Base-by-base conservation (phyloP, 225 moss, liverwort and hornwort species). In the Pleurozium schreberi region DNA sequence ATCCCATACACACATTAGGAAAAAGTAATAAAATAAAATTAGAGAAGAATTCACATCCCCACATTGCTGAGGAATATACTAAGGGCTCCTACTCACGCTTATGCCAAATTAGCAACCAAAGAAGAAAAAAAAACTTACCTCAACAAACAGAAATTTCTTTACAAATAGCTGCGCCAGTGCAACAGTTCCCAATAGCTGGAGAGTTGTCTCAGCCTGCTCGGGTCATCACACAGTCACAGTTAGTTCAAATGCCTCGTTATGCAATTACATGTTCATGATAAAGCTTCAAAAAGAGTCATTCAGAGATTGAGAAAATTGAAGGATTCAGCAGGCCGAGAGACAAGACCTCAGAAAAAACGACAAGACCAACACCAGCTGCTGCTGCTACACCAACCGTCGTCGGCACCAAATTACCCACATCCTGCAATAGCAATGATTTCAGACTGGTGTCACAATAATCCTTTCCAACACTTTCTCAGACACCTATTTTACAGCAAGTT, bases 111-210 rank as follows among this genome's bases (percentile, higher is more conserved):
- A 47, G 34, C 14, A 75, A 75, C 8, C 12, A 22, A 55, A 20
- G n/a, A n/a, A 66, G 38, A n/a, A 4, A 2, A 12, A n/a, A 50
- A 25, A 38, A 53, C 91, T 89, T 63, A 95, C 97, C 95, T 94
- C 93, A 12, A 95, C 95, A 86, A 95, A 98, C 43, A 98, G 93
- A 59, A 97, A 94, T 92, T 95, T 98, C 94, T 95, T 98, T 13
- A 96, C 15, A 74, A 96, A 92, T 11, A 98, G 75, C 84, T 98
- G 98, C 59, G 94, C 87, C 80, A 98, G 90, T 33, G 94, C 96
- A 77, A 95, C 95, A 78, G 97, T 94, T 85, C 98, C 97, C 76
- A 98, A 69, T 21, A 98, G 78, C 88, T 98, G 98, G 52, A 98
- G 92, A 30, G 95, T 93, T 62, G 96, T 95, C 83, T 98, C 98